These are phyloP conservation scores for Purpureocillium lavendulum DNA, from an alignment of 2,329 filamentous ascomycete genomes.

Conservation along the genomic window DNA sequence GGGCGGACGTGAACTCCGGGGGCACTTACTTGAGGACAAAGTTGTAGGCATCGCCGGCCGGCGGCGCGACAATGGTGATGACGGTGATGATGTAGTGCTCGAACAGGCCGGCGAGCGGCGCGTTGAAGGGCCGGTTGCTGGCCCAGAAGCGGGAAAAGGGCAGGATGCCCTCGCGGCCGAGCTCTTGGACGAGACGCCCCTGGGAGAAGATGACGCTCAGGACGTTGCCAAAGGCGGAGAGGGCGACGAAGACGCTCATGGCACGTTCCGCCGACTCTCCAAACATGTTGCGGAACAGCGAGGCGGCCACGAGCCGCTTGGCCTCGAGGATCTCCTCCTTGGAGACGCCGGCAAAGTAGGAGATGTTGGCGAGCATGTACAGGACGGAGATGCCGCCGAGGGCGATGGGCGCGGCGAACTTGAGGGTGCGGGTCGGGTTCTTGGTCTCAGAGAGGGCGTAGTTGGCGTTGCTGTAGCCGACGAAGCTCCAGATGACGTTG, in stretches of 20 bases:
- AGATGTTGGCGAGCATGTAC: slow-evolving; percentile 60
- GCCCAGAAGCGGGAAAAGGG: slow-evolving; percentile 56
- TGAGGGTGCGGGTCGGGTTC: slow-evolving; percentile 56
- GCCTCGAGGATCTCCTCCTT: slow-evolving; percentile 43
- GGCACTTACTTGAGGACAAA: slow-evolving; percentile 51
- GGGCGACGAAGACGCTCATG: slow-evolving; percentile 56
- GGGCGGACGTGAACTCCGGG: too few species aligned
- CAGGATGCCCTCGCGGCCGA: slow-evolving; percentile 58
- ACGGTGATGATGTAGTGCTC: slow-evolving; percentile 57
- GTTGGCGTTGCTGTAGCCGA: slow-evolving; percentile 62
- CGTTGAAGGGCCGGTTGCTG: slow-evolving; percentile 55
- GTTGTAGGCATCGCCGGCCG: slow-evolving; percentile 59
- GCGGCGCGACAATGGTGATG: slow-evolving; percentile 58
- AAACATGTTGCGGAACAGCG: slow-evolving; percentile 48
- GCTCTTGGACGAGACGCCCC: slow-evolving; percentile 56
- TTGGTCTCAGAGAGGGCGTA: slow-evolving; percentile 58
- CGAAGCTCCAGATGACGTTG: slow-evolving; percentile 64
- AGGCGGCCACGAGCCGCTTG: slow-evolving; percentile 43
- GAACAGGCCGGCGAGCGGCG: slow-evolving; percentile 51
- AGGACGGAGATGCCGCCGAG: slow-evolving; percentile 49
- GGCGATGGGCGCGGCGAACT: slow-evolving; percentile 54
- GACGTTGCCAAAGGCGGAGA: slow-evolving; percentile 61
- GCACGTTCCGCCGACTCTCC: slow-evolving; percentile 46
- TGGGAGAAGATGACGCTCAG: slow-evolving; percentile 62
- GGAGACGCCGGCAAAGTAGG: slow-evolving; percentile 54